Percentiles rank a stretch among this genome's conserved stretches.
phyloP scores from a whole-genome alignment of 2,329 filamentous ascomycete genomes.

The Coniosporium tulheliwenetii region DNA sequence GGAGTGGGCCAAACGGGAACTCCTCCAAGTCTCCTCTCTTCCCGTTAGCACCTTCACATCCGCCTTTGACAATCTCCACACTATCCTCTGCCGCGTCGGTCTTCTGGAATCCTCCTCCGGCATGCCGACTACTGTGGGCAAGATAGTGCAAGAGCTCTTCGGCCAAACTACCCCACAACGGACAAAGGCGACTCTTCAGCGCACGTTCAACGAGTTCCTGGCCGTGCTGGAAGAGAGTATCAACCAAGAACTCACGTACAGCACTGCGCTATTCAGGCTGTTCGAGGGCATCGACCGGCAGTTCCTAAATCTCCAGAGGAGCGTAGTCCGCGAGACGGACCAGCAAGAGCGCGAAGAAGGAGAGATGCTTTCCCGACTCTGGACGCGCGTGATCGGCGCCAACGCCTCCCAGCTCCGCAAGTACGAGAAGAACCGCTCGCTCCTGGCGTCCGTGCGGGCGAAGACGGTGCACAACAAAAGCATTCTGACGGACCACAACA shows the following conservation, averaged over 20 bases:
- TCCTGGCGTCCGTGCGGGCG: slow-evolving; percentile 64
- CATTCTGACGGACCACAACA: slow-evolving; percentile 73
- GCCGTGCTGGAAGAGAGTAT: slow-evolving; percentile 80
- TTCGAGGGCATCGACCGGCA: slow-evolving; percentile 85
- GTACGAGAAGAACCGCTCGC: slow-evolving; percentile 75
- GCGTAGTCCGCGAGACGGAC: slow-evolving; percentile 69
- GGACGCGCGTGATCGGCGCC: slow-evolving; percentile 70
- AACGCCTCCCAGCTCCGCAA: slow-evolving; percentile 65
- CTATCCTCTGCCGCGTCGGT: slow-evolving; percentile 50
- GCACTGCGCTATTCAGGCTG: slow-evolving; percentile 66
- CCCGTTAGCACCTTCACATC: slow-evolving; percentile 50
- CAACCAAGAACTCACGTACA: slow-evolving; percentile 66
- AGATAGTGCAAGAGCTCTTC: slow-evolving; percentile 55
- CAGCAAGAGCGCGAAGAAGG: slow-evolving; percentile 66
- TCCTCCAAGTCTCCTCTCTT: slow-evolving; percentile 49
- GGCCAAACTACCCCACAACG: slow-evolving; percentile 69
- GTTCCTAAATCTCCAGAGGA: slow-evolving; percentile 75
- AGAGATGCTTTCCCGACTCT: slow-evolving; percentile 69
- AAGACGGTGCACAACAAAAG: slow-evolving; percentile 80
- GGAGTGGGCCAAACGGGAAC: slow-evolving; percentile 86
- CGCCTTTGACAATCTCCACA: slow-evolving; percentile 76
- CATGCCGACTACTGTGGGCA: slow-evolving; percentile 52
- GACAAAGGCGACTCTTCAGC: slow-evolving; percentile 64
- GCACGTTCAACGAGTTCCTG: slow-evolving; percentile 79
- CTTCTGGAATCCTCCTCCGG: slow-evolving; percentile 19